Conservation (phyloP, 495 filamentous ascomycete species). For the Tetracladium setigerum region DNA sequence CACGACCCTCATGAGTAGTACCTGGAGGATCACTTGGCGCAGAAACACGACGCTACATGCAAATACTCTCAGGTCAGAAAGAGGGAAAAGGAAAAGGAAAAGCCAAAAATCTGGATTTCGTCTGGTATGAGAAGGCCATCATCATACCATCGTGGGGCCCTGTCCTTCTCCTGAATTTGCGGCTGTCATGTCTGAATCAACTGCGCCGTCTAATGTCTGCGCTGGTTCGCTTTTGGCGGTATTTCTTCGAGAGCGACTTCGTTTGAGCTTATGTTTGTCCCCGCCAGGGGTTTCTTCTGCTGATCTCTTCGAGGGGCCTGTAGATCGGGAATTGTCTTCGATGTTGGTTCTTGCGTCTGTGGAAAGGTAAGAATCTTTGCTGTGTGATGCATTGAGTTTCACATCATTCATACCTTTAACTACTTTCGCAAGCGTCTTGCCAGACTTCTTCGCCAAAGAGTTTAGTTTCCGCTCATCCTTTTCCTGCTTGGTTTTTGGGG, state of each 20-base stretch:
- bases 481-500: slow-evolving; percentile 9
- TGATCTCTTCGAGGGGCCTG: neutral
- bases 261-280: slow-evolving; percentile 13
- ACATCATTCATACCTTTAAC: neutral
- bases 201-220: slow-evolving; percentile 13
- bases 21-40: slow-evolving; percentile 17
- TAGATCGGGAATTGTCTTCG: neutral
- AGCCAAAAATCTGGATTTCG: neutral
- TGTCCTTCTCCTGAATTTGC: slow-evolving; percentile 12
- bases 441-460: slow-evolving; percentile 7
- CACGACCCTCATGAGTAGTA: slow-evolving; percentile 5
- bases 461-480: slow-evolving; percentile 9
- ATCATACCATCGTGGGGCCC: neutral
- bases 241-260: slow-evolving; percentile 11
- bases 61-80: neutral
- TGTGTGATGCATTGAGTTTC: neutral
- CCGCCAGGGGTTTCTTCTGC: neutral
- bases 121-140: neutral
- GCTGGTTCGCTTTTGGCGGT: slow-evolving; percentile 17
- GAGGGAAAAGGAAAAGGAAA: neutral
- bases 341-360: neutral
- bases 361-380: neutral
- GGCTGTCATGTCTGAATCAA: slow-evolving; percentile 11
- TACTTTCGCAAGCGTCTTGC: slow-evolving; percentile 7
- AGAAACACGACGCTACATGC: slow-evolving; percentile 16